Evolutionary conservation across 2,329 filamentous ascomycete genomes (phyloP).

Genomic region (Aspergillus proliferans): DNA sequence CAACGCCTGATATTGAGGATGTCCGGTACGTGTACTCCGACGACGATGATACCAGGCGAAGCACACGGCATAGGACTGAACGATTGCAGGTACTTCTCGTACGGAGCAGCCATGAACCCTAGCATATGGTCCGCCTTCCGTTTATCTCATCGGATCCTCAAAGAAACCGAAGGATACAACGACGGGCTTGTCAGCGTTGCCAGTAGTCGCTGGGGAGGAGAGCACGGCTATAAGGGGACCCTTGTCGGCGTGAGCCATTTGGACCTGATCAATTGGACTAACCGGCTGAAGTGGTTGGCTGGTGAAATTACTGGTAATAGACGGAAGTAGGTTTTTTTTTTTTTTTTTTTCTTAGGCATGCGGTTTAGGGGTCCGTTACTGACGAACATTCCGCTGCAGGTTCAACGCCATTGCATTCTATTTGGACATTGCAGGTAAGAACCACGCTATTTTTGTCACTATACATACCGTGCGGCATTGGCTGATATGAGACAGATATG

Average conservation of each 20-base stretch:
- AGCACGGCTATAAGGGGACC: conserved; percentile 54
- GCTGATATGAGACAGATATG: conserved; percentile 46
- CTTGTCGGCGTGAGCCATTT: conserved; percentile 58
- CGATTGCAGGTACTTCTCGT: conserved; percentile 51
- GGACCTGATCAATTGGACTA: conserved; percentile 63
- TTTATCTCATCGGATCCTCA: conserved; percentile 50
- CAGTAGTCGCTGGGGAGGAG: conserved; percentile 54
- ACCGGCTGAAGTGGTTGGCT: conserved; percentile 53
- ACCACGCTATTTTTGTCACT: not conserved
- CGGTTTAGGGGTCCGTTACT: not conserved
- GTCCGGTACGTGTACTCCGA: conserved; percentile 37
- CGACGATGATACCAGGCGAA: not conserved
- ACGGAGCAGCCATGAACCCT: conserved; percentile 54
- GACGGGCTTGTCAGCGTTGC: conserved; percentile 57
- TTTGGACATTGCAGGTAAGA: conserved; percentile 58
- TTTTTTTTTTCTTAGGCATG: not conserved
- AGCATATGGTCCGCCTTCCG: conserved; percentile 53
- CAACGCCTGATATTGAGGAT: conserved; percentile 49
- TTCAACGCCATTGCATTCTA: conserved; percentile 61
- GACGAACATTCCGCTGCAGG: conserved; percentile 25
- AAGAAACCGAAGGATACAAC: conserved; percentile 51
- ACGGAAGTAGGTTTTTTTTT: conserved; percentile 40
- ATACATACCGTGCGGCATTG: conserved; percentile 1
- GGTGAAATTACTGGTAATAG: conserved; percentile 52
- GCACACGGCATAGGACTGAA: conserved; percentile 5